Evolutionary conservation across 805 yeast genomes (phyloP), one percentile per base, ranked within the genome.

Genomic region (Starmerella apis): DNA sequence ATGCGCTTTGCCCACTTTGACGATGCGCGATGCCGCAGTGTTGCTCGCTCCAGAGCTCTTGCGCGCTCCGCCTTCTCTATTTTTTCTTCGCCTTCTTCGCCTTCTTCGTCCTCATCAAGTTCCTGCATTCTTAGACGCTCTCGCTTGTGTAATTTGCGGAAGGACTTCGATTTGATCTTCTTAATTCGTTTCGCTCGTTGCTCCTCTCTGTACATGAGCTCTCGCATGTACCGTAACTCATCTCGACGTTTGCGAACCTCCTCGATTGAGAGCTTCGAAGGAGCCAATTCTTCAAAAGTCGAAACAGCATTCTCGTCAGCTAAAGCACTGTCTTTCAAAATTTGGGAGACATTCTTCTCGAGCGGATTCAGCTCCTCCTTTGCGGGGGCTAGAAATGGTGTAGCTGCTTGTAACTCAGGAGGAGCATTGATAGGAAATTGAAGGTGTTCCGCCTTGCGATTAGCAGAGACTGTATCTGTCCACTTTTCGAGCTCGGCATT

Each of bases 181-280:
- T 90, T 90, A 61, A 92, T 74, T 59, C 98, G 77, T 66, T 78
- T 87, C 9, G 97, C 88, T 61, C 85, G 81, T 62, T 81, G 77
- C 69, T 90, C 96, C 61, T 90, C 96, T 60, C 97, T 76, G 70
- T 87, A 92, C 95, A 90, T 86, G 55, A 90, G 75, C 63, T 92
- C 98, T 56, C 98, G 77, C 96, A 87, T 86, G 61, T 83, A 68
- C 58, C 97, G 77, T 58, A 90, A 73, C 67, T 90, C 95, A 52
- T 78, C 77, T 7, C 92, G 81, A 52, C 94, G 75, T 63, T 80
- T 78, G 49, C 71, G 69, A 69, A 90, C 68, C 46, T 92, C 97
- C 53, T 83, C 94, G 24, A 81, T 76, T 0, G 92, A 74, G 65
- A 90, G 68, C 61, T 82, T 81, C 1, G 95, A 87, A 2, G 84